Evolutionary conservation across 495 filamentous ascomycete species (phyloP), one percentile per base, ranked within the genome.

Genomic region (Aspergillus nidulans): DNA sequence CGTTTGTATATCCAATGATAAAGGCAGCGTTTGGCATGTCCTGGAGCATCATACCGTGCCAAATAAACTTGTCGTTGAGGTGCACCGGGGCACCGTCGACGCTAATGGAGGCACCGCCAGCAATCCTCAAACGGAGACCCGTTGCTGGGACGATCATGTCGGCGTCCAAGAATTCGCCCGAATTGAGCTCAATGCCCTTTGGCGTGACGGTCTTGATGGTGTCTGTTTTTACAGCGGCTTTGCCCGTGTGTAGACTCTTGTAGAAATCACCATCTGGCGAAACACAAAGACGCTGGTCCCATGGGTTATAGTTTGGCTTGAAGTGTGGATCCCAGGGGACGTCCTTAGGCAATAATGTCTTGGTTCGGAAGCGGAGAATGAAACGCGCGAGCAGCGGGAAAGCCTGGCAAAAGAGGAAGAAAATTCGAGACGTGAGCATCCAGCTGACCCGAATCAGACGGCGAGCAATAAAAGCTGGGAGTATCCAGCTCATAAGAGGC

Each of bases 111-210:
- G 82, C 69, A 6, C 75, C 73, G 20, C 79, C 79, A 0, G 79
- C 77, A 8, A 88, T 63, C 18, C 69, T 68, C 39, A 89, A 61
- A 40, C 77, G 76, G 1, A 94, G 71, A 1, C 88, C 88, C 0
- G 89, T 94, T 0, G 88, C 88, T 0, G 86, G 88, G 56, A 91
- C 68, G 63, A 92, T 87, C 60, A 88, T 82, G 68, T 92, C 87
- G 0, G 85, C 81, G 1, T 82, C 73, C 3, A 91, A 61, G 0
- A 63, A 65, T 43, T 80, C 73, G 16, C 85, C 87, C 0, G 77
- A 78, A 25, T 74, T 65, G 19, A 89, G 77, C 16, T 66, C 56
- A 52, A 92, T 84, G 1, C 81, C 78, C 12, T 77, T 73, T 19
- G 71, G 65, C 0, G 81, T 85, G 8, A 92, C 81, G 0, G 72